Base-by-base conservation (phyloP, 2,329 filamentous ascomycete species). In the Graphiopsis chlorocephala region DNA sequence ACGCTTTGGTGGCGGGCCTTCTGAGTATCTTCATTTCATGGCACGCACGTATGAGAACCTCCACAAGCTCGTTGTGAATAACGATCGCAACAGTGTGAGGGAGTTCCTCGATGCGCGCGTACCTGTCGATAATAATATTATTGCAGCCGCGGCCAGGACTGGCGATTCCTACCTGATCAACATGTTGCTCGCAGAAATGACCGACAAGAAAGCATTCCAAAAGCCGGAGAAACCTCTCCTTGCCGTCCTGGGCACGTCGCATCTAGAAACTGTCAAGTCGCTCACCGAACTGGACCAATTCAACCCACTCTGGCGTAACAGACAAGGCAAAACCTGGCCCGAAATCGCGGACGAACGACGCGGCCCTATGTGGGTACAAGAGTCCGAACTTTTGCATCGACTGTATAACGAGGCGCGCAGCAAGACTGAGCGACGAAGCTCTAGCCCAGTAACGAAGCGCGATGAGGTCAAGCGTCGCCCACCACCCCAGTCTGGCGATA, bases 211-310 rank as follows among this genome's bases (percentile, higher is more conserved):
- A 65, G 83, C 84, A 31, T 81, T 86, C 65, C 79, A 84, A 48
- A 93, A 95, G 64, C 89, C 91, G 72, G 90, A 93, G 60, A 98
- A 94, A 0, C 95, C 95, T 1, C 96, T 99, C 83, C 85, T 97
- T 42, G 93, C 93, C 65, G 93, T 95, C 1, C 97, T 99, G 69
- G 94, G 95, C 17, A 90, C 94, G 70, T 87, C 86, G 4, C 95
- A 97, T 71, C 85, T 95, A 58, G 90, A 92, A 69, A 92, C 97
- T 64, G 87, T 99, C 52, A 86, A 90, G 64, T 71, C 71, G 15
- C 69, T 78, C 5, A 75, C 75, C 3, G 71, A 73, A 60, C 66
- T 76, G 52, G 76, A 77, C 50, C 83, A 84, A 28, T 97, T 98
- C 74, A 89, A 99, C 71, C 93, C 95, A 0, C 92, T 91, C 0